phyloP scores from a whole-genome alignment of 768 basidiomycete species.

The Leccinum arenicola region DNA sequence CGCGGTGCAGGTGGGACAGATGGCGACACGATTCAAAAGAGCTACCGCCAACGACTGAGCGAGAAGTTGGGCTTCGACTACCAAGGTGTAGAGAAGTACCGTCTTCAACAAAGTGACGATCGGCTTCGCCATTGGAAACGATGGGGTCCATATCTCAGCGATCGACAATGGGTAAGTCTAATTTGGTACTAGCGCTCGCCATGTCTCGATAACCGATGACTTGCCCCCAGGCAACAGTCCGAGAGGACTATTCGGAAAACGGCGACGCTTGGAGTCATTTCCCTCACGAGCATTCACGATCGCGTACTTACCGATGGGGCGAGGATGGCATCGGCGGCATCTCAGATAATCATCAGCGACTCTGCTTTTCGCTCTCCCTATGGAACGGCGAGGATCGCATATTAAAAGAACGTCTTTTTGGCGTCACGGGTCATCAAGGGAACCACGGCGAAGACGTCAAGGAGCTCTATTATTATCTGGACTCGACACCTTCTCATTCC shows the following conservation, averaged over 20 bases:
- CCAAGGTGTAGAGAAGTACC: slow-evolving; percentile 76
- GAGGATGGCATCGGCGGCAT: slow-evolving; percentile 98
- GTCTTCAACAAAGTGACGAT: slow-evolving; percentile 78
- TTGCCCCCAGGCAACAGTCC: slow-evolving; percentile 80
- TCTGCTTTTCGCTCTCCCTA: slow-evolving; percentile 86
- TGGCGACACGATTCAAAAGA: slow-evolving; percentile 22
- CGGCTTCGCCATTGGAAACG: slow-evolving; percentile 94
- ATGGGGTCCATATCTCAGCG: slow-evolving; percentile 97
- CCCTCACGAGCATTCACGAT: slow-evolving; percentile 89
- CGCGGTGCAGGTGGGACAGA: slow-evolving; percentile 5
- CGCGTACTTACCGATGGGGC: slow-evolving; percentile 97
- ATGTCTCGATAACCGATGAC: slow-evolving; percentile 11
- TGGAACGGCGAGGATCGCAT: slow-evolving; percentile 97
- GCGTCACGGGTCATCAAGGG: slow-evolving; percentile 94
- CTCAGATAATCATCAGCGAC: slow-evolving; percentile 93
- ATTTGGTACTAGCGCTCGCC: neutral
- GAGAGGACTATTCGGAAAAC: slow-evolving; percentile 96
- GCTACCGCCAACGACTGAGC: slow-evolving; percentile 64
- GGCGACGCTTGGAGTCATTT: slow-evolving; percentile 97
- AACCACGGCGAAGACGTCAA: slow-evolving; percentile 99
- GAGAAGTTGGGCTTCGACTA: slow-evolving; percentile 68
- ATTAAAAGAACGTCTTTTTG: slow-evolving; percentile 94
- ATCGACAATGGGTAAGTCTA: slow-evolving; percentile 88
- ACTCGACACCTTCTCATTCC: slow-evolving; percentile 97
- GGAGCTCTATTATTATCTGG: slow-evolving; percentile 97